Base-by-base conservation (phyloP, 371 early-diverging fungal species). In the Syncephalastrum contaminatum region DNA sequence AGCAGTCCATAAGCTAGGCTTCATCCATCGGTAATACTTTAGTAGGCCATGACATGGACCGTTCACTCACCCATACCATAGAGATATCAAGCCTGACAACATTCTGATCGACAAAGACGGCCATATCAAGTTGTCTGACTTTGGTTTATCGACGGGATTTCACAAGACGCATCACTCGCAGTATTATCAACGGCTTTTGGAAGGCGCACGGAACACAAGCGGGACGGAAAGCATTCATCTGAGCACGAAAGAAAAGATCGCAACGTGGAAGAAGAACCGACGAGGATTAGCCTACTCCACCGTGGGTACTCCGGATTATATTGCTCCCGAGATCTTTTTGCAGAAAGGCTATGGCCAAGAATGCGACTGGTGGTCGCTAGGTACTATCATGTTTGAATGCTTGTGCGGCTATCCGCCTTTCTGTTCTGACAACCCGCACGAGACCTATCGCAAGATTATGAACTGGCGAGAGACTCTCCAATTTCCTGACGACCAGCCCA, bases 281-380 rank as follows among this genome's bases (percentile, higher is more conserved):
- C 72, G 99, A 53, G 88, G 93, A 36, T 62, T 94, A 60, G 92
- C 92, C 13, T 88, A 88, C 76, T 95, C 91, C 7, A 97, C 96
- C 0, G 98, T 97, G 1, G 99, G 99, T 7, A 98, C 99, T 1
- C 96, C 97, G 0, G 97, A 98, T 71, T 97, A 96, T 66, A 96
- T 99, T 77, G 98, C 98, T 15, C 96, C 97, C 12, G 98, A 98
- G 74, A 91, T 96, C 53, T 96, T 97, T 67, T 66, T 89, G 62
- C 91, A 91, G 48, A 86, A 88, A 50, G 96, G 99, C 2, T 99
- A 99, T 78, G 93, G 95, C 44, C 92, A 94, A 69, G 94, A 92
- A 44, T 96, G 95, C 65, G 99, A 99, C 81, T 97, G 97, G 93
- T 99, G 99, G 99, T 93, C 96, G 6, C 71, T 99, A 4, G 99